Evolutionary conservation across 2,329 filamentous ascomycete species (phyloP).

Genomic region (Pseudogymnoascus sp.): DNA sequence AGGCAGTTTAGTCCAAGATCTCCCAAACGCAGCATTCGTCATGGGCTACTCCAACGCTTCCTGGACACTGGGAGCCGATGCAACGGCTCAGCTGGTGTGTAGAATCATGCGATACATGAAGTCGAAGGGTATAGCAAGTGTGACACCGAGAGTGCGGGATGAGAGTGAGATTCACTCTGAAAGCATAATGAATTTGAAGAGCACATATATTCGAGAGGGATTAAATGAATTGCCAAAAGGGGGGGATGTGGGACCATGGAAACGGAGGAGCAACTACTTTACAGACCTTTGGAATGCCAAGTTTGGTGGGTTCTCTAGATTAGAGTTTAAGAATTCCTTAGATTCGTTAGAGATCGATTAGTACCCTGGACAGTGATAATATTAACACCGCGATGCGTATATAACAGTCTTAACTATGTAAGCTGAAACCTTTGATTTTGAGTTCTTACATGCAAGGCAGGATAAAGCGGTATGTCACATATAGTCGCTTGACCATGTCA

Average conservation of each 20-base stretch:
- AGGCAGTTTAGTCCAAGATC: constrained; percentile 53
- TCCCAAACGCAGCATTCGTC: constrained; percentile 54
- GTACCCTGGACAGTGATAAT: no score
- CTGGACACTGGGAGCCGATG: constrained; percentile 59
- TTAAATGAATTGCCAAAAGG: constrained; percentile 19
- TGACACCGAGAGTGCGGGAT: no score
- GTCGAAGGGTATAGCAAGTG: not conserved
- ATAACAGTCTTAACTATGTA: no score
- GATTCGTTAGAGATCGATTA: no score
- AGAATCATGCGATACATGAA: constrained; percentile 8
- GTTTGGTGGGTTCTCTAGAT: constrained; percentile 14
- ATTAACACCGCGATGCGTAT: no score
- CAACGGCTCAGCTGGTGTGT: constrained; percentile 28
- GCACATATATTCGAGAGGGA: constrained; percentile 23
- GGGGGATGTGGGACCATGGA: constrained; percentile 24
- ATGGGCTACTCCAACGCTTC: constrained; percentile 56
- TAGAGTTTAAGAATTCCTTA: no score
- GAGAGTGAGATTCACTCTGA: no score
- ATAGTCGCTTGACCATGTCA: no score
- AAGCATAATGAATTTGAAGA: not conserved
- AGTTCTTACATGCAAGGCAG: no score
- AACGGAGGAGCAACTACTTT: constrained; percentile 24
- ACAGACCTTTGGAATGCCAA: constrained; percentile 23
- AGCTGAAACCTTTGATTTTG: no score
- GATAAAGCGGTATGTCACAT: no score